A percentile compares a stretch with the other conserved stretches of the same genome.
phyloP scores from a whole-genome alignment of 1,284 basidiomycete species.

The Puccinia hordei region DNA sequence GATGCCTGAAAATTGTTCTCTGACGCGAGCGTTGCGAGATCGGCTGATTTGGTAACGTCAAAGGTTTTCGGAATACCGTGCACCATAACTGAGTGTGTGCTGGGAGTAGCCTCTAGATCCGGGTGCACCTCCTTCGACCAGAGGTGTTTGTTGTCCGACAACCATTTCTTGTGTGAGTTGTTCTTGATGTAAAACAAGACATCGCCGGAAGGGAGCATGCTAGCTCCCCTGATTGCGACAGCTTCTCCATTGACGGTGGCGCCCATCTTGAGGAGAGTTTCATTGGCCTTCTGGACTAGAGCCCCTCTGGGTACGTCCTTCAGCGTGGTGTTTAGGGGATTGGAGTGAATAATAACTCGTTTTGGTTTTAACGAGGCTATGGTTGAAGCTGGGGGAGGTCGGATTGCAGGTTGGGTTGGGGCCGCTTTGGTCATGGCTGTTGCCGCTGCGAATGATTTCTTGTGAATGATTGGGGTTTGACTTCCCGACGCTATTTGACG shows the following conservation, averaged over 20 bases:
- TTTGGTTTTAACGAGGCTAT: background rate
- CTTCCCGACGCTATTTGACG: too few relatives aligned
- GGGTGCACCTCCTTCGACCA: slow-evolving; percentile 6
- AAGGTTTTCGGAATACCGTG: background rate
- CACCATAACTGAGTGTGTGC: background rate
- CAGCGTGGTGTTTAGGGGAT: background rate
- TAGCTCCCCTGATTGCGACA: background rate
- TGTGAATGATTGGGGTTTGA: too few relatives aligned
- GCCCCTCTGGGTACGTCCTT: background rate
- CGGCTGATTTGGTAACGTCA: background rate
- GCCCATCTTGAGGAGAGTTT: background rate
- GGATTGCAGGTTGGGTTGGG: too few relatives aligned
- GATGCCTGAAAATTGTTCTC: slow-evolving; percentile 3
- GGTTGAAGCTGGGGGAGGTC: background rate
- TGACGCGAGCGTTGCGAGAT: background rate
- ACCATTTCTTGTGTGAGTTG: background rate
- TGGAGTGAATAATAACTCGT: background rate
- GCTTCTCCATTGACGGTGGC: background rate
- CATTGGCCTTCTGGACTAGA: background rate
- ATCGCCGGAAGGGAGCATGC: background rate
- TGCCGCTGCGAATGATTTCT: too few relatives aligned
- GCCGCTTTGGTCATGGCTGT: too few relatives aligned
- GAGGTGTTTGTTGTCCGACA: background rate
- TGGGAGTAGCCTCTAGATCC: background rate
- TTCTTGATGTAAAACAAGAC: background rate